Evolutionary conservation across 306 rosid species (phyloP).

Genomic region (Prunus persica): Prunus_persica_NCBIv2 NC_034014.1:798501-799000

Average conservation of each 20-base stretch:
- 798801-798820: background rate
- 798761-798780: background rate
- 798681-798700: background rate
- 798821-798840: background rate
- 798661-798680: conserved; percentile 6
- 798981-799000: background rate
- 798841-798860: conserved; percentile 7
- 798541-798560: conserved; percentile 4
- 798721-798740: background rate
- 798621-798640: background rate
- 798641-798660: background rate
- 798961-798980: background rate
- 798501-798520: conserved; percentile 1
- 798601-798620: background rate
- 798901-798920: background rate
- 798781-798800: background rate
- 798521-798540: background rate
- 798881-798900: conserved; percentile 6
- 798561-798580: conserved; percentile 20
- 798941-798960: background rate
- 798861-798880: background rate
- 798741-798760: background rate
- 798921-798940: background rate
- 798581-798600: background rate
- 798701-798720: background rate